Base-by-base conservation (phyloP, 495 filamentous ascomycete genomes). In the Podospora sp. region DNA sequence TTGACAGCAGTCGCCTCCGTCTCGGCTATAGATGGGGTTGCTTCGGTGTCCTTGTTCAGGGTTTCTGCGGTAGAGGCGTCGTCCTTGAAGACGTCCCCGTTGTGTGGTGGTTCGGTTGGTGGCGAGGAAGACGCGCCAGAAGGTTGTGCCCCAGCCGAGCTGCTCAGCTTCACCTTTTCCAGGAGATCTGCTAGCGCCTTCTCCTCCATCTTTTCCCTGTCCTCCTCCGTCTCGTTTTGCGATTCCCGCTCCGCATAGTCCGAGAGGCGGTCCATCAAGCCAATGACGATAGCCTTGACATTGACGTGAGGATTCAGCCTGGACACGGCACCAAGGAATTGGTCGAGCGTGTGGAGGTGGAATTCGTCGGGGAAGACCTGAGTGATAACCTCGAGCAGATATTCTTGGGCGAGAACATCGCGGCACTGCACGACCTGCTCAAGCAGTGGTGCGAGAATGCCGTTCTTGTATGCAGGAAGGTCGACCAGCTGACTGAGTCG, bases 291-390 rank as follows among this genome's bases (percentile, higher is more conserved):
- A 53, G 92, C 94, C 81, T 98, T 99, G 75, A 98, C 85, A 71
- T 99, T 96, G 67, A 99, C 95, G 77, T 97, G 90, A 1, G 93
- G 95, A 70, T 98, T 96, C 53, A 99, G 84, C 66, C 93, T 83
- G 24, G 94, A 91, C 33, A 96, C 96, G 3, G 94, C 94, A 26
- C 90, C 93, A 29, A 99, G 86, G 70, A 99, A 89, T 73, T 96
- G 90, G 73, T 99, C 96, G 16, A 99, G 85, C 0, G 95, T 98
- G 74, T 98, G 93, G 14, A 99, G 87, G 75, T 99, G 95, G 75
- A 92, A 99, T 77, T 99, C 95, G 80, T 99, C 95, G 1, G 95
- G 96, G 80, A 99, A 99, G 53, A 99, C 95, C 79, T 99, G 96
- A 2, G 96, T 99, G 69, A 99, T 94, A 67, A 99, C 96, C 70